Base-by-base conservation (phyloP, 352 stramenopile species). In the Labyrinthula sp. region DNA sequence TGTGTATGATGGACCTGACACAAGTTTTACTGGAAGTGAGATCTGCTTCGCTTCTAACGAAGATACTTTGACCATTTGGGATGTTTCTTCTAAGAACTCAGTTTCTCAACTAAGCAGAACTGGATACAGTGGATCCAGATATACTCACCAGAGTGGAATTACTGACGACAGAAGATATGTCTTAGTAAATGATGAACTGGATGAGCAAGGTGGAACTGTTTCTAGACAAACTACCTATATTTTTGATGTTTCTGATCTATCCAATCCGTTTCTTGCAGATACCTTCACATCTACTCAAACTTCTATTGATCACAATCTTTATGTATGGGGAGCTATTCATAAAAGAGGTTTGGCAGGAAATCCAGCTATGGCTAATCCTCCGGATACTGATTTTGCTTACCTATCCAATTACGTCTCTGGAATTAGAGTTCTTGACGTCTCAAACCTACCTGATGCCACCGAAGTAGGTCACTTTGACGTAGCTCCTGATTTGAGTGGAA, bases 131-230 rank as follows among this genome's bases (percentile, higher is more conserved):
- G 33, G 34, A 1, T 9, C 12, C 1, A 36, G 14, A 4, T 65
- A 62, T 38, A 52, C 38, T 6, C 59, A 65, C 28, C 55, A 65
- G 29, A 56, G 58, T 33, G 62, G 54, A 56, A 34, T 65, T 10
- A 56, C 58, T 3, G 30, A 59, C 2, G 58, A 65, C 37, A 18
- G 47, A 18, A 47, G 10, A 14, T 36, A 48, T 14, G 24, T 65
- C 22, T 36, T 63, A 26, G 25, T 60, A n/a, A 38, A 30, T 15
- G 58, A 65, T 47, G 58, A 65, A 36, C 1, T 2, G 8, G 58
- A 65, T 41, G 33, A 60, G 17, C 8, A 40, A 22, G n/a, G n/a
- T 22, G 8, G n/a, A n/a, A n/a, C n/a, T n/a, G n/a, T n/a, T n/a
- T n/a, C n/a, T n/a, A n/a, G n/a, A n/a, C n/a, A n/a, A n/a, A n/a